A percentile compares a stretch with the other conserved stretches of the same genome.
These are phyloP conservation scores for Vaccinium myrtillus DNA, from an alignment of 148 eudicot species.

Conservation along the genomic window DNA sequence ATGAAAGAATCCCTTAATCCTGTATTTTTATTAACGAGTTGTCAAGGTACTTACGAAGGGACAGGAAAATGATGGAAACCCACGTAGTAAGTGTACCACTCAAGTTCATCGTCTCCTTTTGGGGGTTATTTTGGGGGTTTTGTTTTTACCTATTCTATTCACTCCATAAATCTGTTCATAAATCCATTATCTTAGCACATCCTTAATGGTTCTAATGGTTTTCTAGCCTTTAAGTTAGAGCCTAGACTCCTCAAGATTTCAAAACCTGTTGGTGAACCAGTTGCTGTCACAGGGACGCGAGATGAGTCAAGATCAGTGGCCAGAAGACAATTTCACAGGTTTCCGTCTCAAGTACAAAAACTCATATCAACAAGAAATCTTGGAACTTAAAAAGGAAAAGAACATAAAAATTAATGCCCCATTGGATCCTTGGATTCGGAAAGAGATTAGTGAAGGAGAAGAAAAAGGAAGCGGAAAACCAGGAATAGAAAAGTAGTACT, in stretches of 20 bases:
- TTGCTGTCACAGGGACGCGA: background rate
- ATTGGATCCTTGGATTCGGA: background rate
- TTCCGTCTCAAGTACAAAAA: background rate
- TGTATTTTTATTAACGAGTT: background rate
- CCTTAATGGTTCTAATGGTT: background rate
- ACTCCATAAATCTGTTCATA: background rate
- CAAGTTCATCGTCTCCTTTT: background rate
- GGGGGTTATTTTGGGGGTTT: too few species aligned
- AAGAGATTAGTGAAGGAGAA: slow-evolving; percentile 4
- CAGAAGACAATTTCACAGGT: background rate
- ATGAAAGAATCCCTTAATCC: background rate
- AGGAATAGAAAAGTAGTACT: background rate
- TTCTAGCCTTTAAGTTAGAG: background rate
- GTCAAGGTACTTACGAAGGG: background rate
- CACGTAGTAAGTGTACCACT: background rate
- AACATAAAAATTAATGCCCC: background rate
- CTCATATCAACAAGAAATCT: background rate
- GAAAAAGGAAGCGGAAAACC: background rate
- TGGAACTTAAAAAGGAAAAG: background rate
- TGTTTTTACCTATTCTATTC: background rate
- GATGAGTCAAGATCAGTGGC: background rate
- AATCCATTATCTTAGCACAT: background rate
- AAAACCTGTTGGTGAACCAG: background rate
- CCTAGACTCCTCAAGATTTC: background rate
- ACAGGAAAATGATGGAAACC: background rate